Percentiles rank a stretch among this genome's conserved stretches.
These are phyloP conservation scores for Ceratobasidium sp. DNA, from an alignment of 1,284 basidiomycete genomes.

Conservation along the genomic window DNA sequence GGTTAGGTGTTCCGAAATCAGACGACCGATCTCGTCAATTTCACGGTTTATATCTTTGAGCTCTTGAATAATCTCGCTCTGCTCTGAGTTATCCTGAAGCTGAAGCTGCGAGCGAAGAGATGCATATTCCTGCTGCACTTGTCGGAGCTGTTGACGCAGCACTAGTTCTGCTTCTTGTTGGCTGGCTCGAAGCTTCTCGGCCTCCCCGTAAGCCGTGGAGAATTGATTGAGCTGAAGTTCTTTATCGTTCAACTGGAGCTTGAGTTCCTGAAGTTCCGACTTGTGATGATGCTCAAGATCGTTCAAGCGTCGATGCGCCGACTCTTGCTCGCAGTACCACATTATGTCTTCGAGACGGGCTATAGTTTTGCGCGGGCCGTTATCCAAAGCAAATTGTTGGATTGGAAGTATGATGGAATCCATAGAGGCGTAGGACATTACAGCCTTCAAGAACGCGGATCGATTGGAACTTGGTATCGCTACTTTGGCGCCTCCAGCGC, in stretches of 20 bases:
- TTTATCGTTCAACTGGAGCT: neutral
- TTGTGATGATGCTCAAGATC: neutral
- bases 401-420: neutral
- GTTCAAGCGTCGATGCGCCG: neutral
- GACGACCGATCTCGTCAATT: neutral
- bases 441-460: neutral
- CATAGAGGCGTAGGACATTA: neutral
- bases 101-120: constrained; percentile 27
- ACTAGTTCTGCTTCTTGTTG: neutral
- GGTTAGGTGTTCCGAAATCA: neutral
- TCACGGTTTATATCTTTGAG: neutral
- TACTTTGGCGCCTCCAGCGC: neutral
- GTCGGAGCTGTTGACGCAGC: neutral
- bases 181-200: neutral
- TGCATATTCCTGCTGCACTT: constrained; percentile 3
- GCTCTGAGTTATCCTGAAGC: constrained; percentile 16
- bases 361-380: neutral
- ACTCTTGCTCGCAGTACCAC: neutral
- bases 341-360: neutral
- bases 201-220: too few species aligned
- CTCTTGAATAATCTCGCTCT: neutral
- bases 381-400: neutral
- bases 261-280: too few species aligned
- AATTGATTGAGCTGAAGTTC: neutral
- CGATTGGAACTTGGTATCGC: neutral